A percentile compares a stretch with the other conserved stretches of the same genome.
Conservation (phyloP, 805 yeast species). For the Cyberlindnera mississippiensis region DNA sequence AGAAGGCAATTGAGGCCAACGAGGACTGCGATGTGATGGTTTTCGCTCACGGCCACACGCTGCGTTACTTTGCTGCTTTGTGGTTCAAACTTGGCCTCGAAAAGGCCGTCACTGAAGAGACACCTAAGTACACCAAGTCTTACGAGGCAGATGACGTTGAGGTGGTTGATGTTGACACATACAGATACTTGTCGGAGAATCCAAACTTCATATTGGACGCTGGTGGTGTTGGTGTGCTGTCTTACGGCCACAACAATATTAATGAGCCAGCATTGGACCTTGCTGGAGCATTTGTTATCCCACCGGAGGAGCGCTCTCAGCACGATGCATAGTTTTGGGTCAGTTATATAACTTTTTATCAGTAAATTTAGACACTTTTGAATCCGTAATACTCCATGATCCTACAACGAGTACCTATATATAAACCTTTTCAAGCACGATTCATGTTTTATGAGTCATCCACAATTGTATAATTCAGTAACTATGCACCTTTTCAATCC, state of each 20-base stretch:
- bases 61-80: conserved; percentile 83
- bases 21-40: conserved; percentile 70
- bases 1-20: conserved; percentile 43
- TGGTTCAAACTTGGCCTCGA: conserved; percentile 57
- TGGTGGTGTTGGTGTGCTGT: conserved; percentile 90
- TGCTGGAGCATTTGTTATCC: conserved; percentile 79
- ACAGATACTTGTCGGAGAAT: conserved; percentile 41
- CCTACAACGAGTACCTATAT: too few species aligned
- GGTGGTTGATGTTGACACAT: conserved; percentile 30
- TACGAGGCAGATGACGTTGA: conserved; percentile 30
- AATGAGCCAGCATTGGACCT: conserved; percentile 84
- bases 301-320: conserved; percentile 50
- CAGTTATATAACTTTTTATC: too few species aligned
- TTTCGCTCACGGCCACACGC: conserved; percentile 91
- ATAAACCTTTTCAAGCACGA: too few species aligned
- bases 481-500: too few species aligned
- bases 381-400: too few species aligned
- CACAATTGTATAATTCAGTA: too few species aligned
- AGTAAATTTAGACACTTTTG: too few species aligned
- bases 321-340: conserved; percentile 15
- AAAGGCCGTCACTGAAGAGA: conserved; percentile 1
- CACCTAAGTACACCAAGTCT: conserved; percentile 21
- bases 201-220: conserved; percentile 88
- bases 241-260: conserved; percentile 81
- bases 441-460: too few species aligned